Conservation (phyloP, 106 monocot species). For the Dendrobium nobile region DNA sequence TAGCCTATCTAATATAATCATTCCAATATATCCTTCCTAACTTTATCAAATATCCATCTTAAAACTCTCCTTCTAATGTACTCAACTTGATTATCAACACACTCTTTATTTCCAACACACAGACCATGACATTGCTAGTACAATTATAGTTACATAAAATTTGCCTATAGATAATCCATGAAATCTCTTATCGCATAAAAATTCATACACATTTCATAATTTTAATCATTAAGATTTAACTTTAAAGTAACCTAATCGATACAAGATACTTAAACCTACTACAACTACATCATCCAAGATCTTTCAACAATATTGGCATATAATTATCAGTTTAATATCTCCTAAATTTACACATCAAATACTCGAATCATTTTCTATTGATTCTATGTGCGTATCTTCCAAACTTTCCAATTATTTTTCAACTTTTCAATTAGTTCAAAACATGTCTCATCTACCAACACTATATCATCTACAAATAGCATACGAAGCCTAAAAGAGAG, state of each 20-base stretch:
- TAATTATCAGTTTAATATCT: not conserved
- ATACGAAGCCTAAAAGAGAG: not conserved
- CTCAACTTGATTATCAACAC: too few relatives aligned
- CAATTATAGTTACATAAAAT: too few relatives aligned
- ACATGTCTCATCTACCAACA: not conserved
- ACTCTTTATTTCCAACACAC: too few relatives aligned
- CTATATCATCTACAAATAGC: not conserved
- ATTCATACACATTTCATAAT: too few relatives aligned
- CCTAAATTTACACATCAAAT: not conserved
- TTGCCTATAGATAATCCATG: too few relatives aligned
- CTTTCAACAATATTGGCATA: not conserved
- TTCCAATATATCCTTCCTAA: too few relatives aligned
- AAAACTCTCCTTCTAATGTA: too few relatives aligned
- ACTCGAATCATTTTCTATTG: not conserved
- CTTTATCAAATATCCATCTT: too few relatives aligned
- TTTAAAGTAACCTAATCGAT: not conserved
- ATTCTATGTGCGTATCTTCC: not conserved
- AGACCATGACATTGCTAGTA: too few relatives aligned
- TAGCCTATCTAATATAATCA: too few relatives aligned
- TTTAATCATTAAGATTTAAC: not conserved
- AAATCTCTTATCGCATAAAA: too few relatives aligned
- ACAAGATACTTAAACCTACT: not conserved
- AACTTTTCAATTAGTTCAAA: not conserved
- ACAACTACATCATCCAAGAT: not conserved
- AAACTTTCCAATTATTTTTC: not conserved